A percentile compares a stretch with the other conserved stretches of the same genome.
phyloP scores from a whole-genome alignment of 2,329 filamentous ascomycete species.

The Scleromitrula shiraiana region DNA sequence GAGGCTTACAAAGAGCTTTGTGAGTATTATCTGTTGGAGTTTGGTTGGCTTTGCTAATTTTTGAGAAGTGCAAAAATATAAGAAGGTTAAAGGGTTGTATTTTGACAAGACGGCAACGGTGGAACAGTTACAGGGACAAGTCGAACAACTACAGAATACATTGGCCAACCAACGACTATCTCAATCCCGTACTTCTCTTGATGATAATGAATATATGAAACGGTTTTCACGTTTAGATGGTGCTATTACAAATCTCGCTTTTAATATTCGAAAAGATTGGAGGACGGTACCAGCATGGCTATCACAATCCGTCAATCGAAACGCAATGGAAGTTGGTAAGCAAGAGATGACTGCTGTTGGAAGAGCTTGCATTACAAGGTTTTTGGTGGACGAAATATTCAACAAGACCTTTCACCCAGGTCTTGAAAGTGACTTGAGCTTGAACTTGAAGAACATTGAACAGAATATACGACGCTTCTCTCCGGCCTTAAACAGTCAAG shows the following conservation, averaged over 20 bases:
- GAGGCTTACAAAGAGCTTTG: constrained; percentile 36
- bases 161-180: constrained; percentile 93
- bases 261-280: constrained; percentile 96
- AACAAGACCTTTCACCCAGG: constrained; percentile 88
- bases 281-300: constrained; percentile 73
- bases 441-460: constrained; percentile 77
- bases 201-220: constrained; percentile 88
- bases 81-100: constrained; percentile 95
- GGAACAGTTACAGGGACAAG: constrained; percentile 81
- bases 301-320: constrained; percentile 68
- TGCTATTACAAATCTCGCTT: constrained; percentile 88
- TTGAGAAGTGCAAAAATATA: constrained; percentile 80
- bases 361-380: constrained; percentile 77
- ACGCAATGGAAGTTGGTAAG: constrained; percentile 78
- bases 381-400: constrained; percentile 87
- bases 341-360: constrained; percentile 98
- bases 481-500: constrained; percentile 64
- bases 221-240: constrained; percentile 88
- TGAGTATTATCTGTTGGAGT: constrained; percentile 24
- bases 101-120: constrained; percentile 89
- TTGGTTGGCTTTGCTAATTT: constrained; percentile 10
- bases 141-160: constrained; percentile 95
- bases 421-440: constrained; percentile 67
- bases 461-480: constrained; percentile 75
- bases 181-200: constrained; percentile 85